These are phyloP conservation scores for Hanseniaspora guilliermondii DNA, from an alignment of 805 yeast species.

Conservation along the genomic window DNA sequence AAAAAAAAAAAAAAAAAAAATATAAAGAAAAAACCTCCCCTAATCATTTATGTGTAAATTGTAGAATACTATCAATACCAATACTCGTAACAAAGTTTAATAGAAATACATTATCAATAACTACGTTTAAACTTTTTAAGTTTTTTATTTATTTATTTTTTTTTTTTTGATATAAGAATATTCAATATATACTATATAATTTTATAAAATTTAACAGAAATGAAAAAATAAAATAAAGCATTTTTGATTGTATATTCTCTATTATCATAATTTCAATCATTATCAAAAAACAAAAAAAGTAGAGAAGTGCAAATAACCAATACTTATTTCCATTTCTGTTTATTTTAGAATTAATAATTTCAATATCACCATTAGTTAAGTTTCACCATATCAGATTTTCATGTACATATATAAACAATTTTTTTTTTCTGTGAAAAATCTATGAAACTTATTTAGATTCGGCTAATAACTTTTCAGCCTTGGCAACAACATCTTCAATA, in stretches of 20 bases:
- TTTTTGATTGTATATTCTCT: not conserved
- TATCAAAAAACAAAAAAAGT: not conserved
- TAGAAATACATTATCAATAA: not conserved
- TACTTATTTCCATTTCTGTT: not conserved
- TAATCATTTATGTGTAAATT: too few relatives aligned
- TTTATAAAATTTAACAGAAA: not conserved
- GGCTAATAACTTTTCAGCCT: slow-evolving; percentile 97
- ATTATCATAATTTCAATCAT: not conserved
- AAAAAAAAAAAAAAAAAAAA: too few relatives aligned
- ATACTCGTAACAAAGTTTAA: too few relatives aligned
- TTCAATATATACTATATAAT: slow-evolving; percentile 12
- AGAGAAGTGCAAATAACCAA: not conserved
- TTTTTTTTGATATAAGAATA: slow-evolving; percentile 6
- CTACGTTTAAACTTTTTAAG: too few relatives aligned
- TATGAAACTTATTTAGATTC: slow-evolving; percentile 48
- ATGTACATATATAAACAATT: not conserved
- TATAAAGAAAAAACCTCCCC: too few relatives aligned
- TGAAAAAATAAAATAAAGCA: too few relatives aligned
- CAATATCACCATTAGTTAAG: not conserved
- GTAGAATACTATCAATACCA: too few relatives aligned
- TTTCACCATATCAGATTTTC: slow-evolving; percentile 4
- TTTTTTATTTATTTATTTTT: not conserved
- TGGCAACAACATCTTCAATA: slow-evolving; percentile 95
- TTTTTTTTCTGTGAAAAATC: slow-evolving; percentile 15
- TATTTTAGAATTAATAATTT: not conserved